phyloP scores from a whole-genome alignment of 768 basidiomycete genomes.

The Trametes maxima region DNA sequence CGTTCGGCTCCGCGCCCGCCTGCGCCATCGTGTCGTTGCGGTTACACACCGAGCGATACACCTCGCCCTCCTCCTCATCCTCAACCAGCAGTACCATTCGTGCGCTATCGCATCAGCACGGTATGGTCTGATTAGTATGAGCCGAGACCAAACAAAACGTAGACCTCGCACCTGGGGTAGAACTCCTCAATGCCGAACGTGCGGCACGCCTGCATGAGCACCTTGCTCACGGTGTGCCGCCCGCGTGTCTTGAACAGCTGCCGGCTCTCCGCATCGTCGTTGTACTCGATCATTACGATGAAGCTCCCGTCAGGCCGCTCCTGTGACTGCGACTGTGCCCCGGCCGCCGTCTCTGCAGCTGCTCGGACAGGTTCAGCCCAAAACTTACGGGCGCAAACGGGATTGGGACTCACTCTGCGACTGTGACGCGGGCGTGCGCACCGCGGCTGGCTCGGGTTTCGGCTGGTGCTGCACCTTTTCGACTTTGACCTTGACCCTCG shows the following conservation, averaged over 20 bases:
- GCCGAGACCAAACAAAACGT: neutral
- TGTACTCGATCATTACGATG: conserved; percentile 25
- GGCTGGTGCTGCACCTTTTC: conserved; percentile 1
- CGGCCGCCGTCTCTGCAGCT: neutral
- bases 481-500: conserved; percentile 10
- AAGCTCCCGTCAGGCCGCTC: conserved; percentile 22
- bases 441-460: neutral
- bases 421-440: neutral
- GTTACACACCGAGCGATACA: conserved; percentile 19
- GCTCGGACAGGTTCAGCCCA: neutral
- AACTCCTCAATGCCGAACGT: conserved; percentile 40
- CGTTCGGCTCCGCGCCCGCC: conserved; percentile 21
- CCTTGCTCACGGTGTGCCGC: conserved; percentile 43
- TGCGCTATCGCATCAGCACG: neutral
- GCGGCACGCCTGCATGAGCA: conserved; percentile 43
- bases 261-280: conserved; percentile 21
- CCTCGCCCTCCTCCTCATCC: conserved; percentile 16
- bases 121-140: no score
- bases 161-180: conserved; percentile 16
- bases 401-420: neutral
- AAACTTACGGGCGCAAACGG: neutral
- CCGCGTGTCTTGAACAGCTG: conserved; percentile 46
- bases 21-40: conserved; percentile 24
- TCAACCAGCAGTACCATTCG: conserved; percentile 20
- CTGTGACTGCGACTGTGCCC: neutral